Conservation (phyloP, 176 grass and related monocot species). For the Coix lacrymajobi region DNA sequence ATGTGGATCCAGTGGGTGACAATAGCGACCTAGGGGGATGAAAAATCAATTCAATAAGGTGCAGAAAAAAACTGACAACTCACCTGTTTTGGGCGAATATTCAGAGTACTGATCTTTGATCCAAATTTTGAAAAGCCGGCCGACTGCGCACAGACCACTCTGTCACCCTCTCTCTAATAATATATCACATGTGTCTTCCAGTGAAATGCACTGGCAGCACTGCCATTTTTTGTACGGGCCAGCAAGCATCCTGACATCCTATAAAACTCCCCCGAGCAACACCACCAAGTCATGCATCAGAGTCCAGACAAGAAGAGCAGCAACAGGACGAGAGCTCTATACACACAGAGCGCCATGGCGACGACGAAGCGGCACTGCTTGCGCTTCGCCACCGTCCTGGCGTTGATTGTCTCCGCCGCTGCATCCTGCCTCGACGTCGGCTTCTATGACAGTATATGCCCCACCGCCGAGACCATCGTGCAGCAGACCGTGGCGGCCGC, state of each 20-base stretch:
- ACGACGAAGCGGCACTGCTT: not conserved
- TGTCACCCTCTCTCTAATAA: not conserved
- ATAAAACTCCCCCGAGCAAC: not conserved
- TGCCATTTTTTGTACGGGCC: not conserved
- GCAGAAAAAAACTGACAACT: not conserved
- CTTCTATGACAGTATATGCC: conserved; percentile 55
- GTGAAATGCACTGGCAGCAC: not conserved
- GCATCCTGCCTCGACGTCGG: conserved; percentile 33
- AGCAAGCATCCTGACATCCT: not conserved
- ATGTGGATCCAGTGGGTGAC: not conserved
- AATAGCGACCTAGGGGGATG: not conserved
- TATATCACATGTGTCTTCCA: not conserved
- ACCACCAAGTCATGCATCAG: not conserved
- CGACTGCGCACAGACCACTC: not conserved
- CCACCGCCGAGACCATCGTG: conserved; percentile 40
- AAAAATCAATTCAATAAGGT: too few relatives aligned
- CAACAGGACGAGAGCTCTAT: not conserved
- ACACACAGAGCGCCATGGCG: not conserved
- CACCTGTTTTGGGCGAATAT: not conserved
- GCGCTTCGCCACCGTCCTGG: not conserved
- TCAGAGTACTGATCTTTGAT: not conserved
- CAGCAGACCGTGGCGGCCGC: conserved; percentile 29
- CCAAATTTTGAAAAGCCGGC: not conserved
- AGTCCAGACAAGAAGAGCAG: not conserved
- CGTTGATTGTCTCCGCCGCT: not conserved